A percentile compares a stretch with the other conserved stretches of the same genome.
Evolutionary conservation across 2,329 filamentous ascomycete genomes (phyloP).

Genomic region (Hypoxylon rubiginosum): DNA sequence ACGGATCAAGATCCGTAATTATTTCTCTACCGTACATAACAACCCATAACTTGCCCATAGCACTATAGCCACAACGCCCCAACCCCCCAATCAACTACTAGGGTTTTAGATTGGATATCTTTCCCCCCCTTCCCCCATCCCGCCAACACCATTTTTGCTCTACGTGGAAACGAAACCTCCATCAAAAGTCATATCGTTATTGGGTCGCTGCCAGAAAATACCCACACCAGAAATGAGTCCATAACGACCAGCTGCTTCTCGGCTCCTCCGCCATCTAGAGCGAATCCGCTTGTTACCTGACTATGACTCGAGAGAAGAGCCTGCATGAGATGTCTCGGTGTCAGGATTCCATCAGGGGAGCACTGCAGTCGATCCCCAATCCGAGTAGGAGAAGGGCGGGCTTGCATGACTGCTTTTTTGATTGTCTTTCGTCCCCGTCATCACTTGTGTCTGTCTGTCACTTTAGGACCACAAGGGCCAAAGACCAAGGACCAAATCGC

Average conservation of each 20-base stretch:
- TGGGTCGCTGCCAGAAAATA: conserved; percentile 27
- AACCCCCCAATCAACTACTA: background rate
- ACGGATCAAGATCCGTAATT: too few species aligned
- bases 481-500: background rate
- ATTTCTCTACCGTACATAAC: too few species aligned
- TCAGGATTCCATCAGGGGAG: conserved; percentile 41
- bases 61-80: background rate
- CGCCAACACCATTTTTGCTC: conserved; percentile 7
- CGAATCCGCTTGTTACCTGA: conserved; percentile 26
- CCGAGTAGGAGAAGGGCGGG: conserved; percentile 23
- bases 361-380: conserved; percentile 29
- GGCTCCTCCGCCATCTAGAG: conserved; percentile 19
- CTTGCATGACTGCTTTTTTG: conserved; percentile 27
- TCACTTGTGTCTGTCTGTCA: conserved; percentile 14
- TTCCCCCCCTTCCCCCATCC: background rate
- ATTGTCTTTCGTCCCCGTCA: conserved; percentile 21
- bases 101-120: background rate
- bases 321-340: conserved; percentile 42
- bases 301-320: conserved; percentile 37
- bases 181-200: conserved; percentile 22
- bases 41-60: background rate
- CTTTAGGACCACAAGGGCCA: background rate
- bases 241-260: conserved; percentile 6
- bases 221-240: conserved; percentile 27
- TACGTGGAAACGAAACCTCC: conserved; percentile 18